Evolutionary conservation across 2,329 filamentous ascomycete genomes (phyloP), one percentile per base, ranked within the genome.

Genomic region (Fusarium sp.): DNA sequence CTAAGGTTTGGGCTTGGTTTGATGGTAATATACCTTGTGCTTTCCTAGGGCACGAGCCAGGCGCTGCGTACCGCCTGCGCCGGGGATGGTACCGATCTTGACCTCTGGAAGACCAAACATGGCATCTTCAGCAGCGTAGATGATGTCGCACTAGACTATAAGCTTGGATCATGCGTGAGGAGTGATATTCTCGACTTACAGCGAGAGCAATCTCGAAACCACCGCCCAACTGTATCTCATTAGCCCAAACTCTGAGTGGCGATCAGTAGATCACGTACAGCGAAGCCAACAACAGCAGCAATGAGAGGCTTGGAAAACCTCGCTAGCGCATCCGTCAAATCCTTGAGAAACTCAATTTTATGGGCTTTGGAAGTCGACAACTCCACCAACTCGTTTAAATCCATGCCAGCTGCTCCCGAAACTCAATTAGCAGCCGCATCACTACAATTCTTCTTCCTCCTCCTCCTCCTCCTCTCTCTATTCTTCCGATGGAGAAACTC

Each of bases 41-140:
- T 81, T 81, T 29, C 79, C 79, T 16, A 81, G 49, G 21, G 77
- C 76, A 38, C 73, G 74, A 23, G 79, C 78, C 31, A 81, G 62
- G 11, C 79, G 75, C 38, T 81, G 79, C 7, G 79, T 81, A 39
- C 79, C 79, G 16, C 79, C 79, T 19, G 79, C 79, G 27, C 79
- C 79, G 18, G 79, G 79, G 33, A 81, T 79, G 2, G 78, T 77
- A 31, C 79, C 79, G 33, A 81, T 79, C 63, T 77, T 81, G 52
- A 81, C 77, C 62, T 81, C 79, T n/a, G 79, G 80, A 15, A 80
- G 75, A 8, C 80, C 80, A 49, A 81, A 81, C n/a, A 71, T 72
- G 64, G 78, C 75, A 60, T 69, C 69, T 45, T 78, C 69, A 23
- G 79, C 77, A 19, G 79, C 77, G 57, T 79, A 80, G 48, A 81